Evolutionary conservation across 805 yeast genomes (phyloP).

Genomic region (Yarrowia yakushimensis): DNA sequence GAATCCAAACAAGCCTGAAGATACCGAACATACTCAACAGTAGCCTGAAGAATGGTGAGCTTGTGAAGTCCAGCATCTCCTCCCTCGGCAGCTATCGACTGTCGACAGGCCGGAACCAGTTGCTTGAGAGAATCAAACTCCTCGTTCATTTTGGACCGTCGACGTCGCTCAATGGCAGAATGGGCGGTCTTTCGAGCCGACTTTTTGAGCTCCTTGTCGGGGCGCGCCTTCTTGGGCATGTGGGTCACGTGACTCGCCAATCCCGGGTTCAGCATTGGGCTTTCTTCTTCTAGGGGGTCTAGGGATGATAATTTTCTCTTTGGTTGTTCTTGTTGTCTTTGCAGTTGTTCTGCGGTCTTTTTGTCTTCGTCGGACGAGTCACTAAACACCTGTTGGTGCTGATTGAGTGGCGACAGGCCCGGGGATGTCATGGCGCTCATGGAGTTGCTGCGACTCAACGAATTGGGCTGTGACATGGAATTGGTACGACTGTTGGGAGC

Average conservation of each 20-base stretch:
- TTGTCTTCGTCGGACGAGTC: constrained; percentile 9
- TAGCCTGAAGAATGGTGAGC: constrained; percentile 73
- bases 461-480: not conserved
- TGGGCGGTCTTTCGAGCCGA: constrained; percentile 58
- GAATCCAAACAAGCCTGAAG: constrained; percentile 44
- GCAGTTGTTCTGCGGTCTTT: not conserved
- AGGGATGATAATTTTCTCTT: not conserved
- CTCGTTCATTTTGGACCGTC: constrained; percentile 73
- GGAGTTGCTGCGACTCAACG: not conserved
- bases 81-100: constrained; percentile 40
- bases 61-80: constrained; percentile 69
- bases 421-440: not conserved
- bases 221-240: not conserved
- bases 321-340: not conserved
- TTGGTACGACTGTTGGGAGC: not conserved
- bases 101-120: constrained; percentile 74
- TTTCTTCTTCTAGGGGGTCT: not conserved
- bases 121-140: constrained; percentile 79
- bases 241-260: not conserved
- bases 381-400: not conserved
- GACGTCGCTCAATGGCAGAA: constrained; percentile 73
- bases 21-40: constrained; percentile 74
- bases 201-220: constrained; percentile 41
- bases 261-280: not conserved
- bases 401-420: not conserved